These are phyloP conservation scores for Fusarium staphyleae DNA, from an alignment of 2,329 filamentous ascomycete species.

Conservation along the genomic window DNA sequence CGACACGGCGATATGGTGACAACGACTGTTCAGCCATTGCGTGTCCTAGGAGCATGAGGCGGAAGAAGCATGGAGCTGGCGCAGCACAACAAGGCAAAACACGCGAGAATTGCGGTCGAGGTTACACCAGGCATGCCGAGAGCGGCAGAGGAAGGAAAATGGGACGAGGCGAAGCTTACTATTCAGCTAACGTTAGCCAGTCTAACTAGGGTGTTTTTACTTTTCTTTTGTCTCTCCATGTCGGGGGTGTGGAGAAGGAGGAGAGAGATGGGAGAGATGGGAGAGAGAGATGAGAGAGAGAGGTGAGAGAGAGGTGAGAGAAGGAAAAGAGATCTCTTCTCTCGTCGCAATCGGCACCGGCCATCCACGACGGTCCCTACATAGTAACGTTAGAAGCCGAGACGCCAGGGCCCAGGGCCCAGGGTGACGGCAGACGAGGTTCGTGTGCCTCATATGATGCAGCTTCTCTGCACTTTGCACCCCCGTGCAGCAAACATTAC, in stretches of 20 bases:
- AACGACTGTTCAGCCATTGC: not conserved
- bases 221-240: constrained; percentile 6
- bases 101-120: not conserved
- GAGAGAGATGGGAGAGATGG: constrained; percentile 16
- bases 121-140: not conserved
- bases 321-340: constrained; percentile 1
- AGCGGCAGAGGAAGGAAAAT: constrained; percentile 2
- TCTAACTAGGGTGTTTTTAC: constrained; percentile 23
- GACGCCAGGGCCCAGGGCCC: not conserved
- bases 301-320: too few species aligned
- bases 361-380: too few species aligned
- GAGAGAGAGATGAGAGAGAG: not conserved
- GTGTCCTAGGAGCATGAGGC: not conserved
- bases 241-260: constrained; percentile 19
- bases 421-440: constrained; percentile 8
- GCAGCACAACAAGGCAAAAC: not conserved
- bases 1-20: not conserved
- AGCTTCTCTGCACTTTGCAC: constrained; percentile 4
- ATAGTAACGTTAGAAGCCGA: not conserved
- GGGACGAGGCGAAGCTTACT: constrained; percentile 20
- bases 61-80: not conserved
- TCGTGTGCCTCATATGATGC: constrained; percentile 4
- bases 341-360: constrained; percentile 8
- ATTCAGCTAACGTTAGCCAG: not conserved
- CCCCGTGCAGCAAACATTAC: constrained; percentile 17